Evolutionary conservation across 768 basidiomycete species (phyloP).

Genomic region (Zangia roseola): DNA sequence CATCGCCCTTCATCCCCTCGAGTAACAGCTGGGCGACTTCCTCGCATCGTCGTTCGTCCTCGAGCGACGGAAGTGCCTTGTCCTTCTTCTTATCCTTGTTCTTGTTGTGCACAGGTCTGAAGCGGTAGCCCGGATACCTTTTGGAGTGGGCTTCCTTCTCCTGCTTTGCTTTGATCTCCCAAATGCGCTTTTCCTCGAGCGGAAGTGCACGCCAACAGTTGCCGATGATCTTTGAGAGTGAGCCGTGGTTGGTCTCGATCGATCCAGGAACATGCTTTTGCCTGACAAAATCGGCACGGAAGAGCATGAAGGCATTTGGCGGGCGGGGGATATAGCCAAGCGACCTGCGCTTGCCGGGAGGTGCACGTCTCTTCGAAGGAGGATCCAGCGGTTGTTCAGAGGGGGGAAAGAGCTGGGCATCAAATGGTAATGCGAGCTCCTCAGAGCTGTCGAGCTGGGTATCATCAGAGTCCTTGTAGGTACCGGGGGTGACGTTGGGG

Average conservation of each 20-base stretch:
- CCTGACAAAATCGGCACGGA: conserved; percentile 36
- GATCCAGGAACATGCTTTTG: conserved; percentile 51
- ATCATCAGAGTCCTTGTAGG: conserved; percentile 41
- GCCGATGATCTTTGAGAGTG: conserved; percentile 50
- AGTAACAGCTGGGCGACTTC: conserved; percentile 63
- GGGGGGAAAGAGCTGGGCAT: conserved; percentile 53
- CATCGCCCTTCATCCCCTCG: conserved; percentile 68
- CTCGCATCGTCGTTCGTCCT: conserved; percentile 38
- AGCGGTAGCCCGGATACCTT: conserved; percentile 63
- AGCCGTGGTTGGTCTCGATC: conserved; percentile 49
- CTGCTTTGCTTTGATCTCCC: conserved; percentile 71
- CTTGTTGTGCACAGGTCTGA: conserved; percentile 46
- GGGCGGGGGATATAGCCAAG: conserved; percentile 39
- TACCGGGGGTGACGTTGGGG: conserved; percentile 57
- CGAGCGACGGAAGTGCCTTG: conserved; percentile 13
- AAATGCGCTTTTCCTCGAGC: conserved; percentile 65
- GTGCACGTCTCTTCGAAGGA: conserved; percentile 45
- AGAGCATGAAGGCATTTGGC: conserved; percentile 37
- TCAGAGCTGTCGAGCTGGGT: conserved; percentile 20
- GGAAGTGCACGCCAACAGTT: conserved; percentile 69
- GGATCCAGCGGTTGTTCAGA: conserved; percentile 41
- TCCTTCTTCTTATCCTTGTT: conserved; percentile 44
- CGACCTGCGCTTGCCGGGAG: conserved; percentile 63
- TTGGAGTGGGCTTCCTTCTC: conserved; percentile 73
- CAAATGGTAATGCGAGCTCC: conserved; percentile 31